phyloP scores from a whole-genome alignment of 495 filamentous ascomycete species.

The Hypomontagnella monticulosa region DNA sequence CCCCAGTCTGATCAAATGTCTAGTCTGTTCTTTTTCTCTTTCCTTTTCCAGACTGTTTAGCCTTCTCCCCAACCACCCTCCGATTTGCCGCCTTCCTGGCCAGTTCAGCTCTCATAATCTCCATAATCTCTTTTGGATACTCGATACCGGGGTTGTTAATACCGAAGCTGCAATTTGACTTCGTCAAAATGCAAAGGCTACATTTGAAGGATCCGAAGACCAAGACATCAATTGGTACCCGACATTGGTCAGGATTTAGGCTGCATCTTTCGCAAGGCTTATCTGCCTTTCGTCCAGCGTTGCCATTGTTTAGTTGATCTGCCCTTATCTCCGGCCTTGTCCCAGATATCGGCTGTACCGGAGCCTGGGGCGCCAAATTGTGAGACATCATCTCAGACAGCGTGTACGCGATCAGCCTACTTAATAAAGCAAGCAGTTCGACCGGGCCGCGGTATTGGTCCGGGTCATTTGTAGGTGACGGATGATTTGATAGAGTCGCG shows the following conservation, averaged over 20 bases:
- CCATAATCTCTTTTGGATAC: neutral
- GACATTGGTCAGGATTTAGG: neutral
- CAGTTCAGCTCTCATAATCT: neutral
- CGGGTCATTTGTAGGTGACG: too few species aligned
- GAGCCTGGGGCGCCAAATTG: too few species aligned
- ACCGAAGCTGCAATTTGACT: neutral
- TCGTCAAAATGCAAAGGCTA: neutral
- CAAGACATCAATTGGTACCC: neutral
- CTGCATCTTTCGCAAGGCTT: neutral
- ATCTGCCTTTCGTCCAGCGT: neutral
- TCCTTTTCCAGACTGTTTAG: neutral
- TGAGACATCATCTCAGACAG: too few species aligned
- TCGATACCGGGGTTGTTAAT: neutral
- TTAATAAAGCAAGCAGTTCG: too few species aligned
- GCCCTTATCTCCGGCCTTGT: too few species aligned
- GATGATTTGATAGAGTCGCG: too few species aligned
- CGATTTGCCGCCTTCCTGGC: neutral
- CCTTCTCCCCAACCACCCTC: neutral
- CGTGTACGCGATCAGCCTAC: too few species aligned
- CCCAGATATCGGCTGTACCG: too few species aligned
- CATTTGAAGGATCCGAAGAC: conserved; percentile 2
- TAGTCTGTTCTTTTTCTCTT: too few species aligned
- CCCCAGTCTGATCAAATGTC: too few species aligned
- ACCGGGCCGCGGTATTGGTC: too few species aligned
- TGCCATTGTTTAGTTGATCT: neutral